phyloP scores from a whole-genome alignment of 2,329 filamentous ascomycete genomes.

The Ceratocystis colombiana region DNA sequence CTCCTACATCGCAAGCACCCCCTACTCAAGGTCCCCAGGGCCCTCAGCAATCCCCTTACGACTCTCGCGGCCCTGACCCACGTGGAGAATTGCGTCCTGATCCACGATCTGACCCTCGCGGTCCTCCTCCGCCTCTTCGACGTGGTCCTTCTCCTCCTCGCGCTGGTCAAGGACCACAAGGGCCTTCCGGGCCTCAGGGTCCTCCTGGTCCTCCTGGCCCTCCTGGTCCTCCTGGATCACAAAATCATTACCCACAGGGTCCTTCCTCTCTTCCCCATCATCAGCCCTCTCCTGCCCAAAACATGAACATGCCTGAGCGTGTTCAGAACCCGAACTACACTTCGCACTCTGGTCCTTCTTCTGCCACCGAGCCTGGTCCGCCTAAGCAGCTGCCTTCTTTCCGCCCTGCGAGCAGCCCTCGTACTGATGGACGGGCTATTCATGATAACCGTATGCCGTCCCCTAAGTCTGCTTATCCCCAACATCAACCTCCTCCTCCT shows the following conservation, averaged over 20 bases:
- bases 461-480: constrained; percentile 76
- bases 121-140: constrained; percentile 43
- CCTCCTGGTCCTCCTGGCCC: constrained; percentile 30
- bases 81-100: constrained; percentile 20
- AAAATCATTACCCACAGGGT: constrained; percentile 35
- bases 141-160: constrained; percentile 25
- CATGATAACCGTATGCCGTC: constrained; percentile 82
- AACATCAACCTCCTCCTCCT: constrained; percentile 49
- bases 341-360: constrained; percentile 36
- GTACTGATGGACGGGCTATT: constrained; percentile 72
- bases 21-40: constrained; percentile 33
- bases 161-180: constrained; percentile 28
- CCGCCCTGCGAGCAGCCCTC: constrained; percentile 60
- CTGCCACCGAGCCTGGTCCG: constrained; percentile 23
- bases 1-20: constrained; percentile 19
- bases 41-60: constrained; percentile 51
- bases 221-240: constrained; percentile 43
- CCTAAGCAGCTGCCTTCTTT: constrained; percentile 49
- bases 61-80: constrained; percentile 27
- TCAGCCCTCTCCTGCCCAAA: constrained; percentile 34
- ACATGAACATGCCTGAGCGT: constrained; percentile 34
- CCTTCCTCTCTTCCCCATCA: constrained; percentile 29
- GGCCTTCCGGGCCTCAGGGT: constrained; percentile 27
- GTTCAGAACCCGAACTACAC: constrained; percentile 53
- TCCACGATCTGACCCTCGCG: constrained; percentile 27